Evolutionary conservation across 176 grass and related monocot genomes (phyloP), one percentile per base, ranked within the genome.

Genomic region (Aechmea fasciata): DNA sequence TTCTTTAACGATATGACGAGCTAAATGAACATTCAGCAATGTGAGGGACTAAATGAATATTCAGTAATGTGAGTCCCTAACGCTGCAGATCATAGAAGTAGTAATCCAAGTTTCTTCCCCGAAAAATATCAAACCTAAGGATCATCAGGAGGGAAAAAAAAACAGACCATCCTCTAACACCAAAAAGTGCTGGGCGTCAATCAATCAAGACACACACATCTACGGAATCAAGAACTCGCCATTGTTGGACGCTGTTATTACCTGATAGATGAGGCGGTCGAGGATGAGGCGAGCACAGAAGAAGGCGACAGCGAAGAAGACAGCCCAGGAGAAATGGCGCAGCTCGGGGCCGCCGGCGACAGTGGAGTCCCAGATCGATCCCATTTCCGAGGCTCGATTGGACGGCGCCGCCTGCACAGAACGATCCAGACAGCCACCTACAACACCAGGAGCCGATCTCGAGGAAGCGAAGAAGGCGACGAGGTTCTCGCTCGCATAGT

Each of bases 201-300:
- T 68, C 9, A 20, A 11, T 47, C 24, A 61, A 48, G 18, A 48
- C 7, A 71, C 69, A 61, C 11, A 47, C 65, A 5, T 17, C 12
- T 33, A 67, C 64, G 33, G 64, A 67, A 28, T 33, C 47, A 28
- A 67, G 47, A 67, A 11, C 12, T 71, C 18, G 11, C 7, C 22
- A 68, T 54, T 55, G 19, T 59, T 6, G 55, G 7, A 6, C 15
- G 15, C 20, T 10, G 10, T 0, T 11, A 22, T 5, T 69, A 96
- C 93, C 89, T 92, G 87, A 77, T 87, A 96, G 77, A 92, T 49
- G 73, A 92, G 66, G 70, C 89, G 81, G 79, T 96, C 86, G 73
- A 96, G 82, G 51, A 92, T 53, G 83, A 96, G 80, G 48, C 93
- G 88, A 52, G 79, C 85, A 75, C 77, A 77, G 79, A 92, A 66